Percentiles rank a stretch among this genome's conserved stretches.
Evolutionary conservation across 148 eudicot species (phyloP).

Genomic region (Arctostaphylos glauca): DNA sequence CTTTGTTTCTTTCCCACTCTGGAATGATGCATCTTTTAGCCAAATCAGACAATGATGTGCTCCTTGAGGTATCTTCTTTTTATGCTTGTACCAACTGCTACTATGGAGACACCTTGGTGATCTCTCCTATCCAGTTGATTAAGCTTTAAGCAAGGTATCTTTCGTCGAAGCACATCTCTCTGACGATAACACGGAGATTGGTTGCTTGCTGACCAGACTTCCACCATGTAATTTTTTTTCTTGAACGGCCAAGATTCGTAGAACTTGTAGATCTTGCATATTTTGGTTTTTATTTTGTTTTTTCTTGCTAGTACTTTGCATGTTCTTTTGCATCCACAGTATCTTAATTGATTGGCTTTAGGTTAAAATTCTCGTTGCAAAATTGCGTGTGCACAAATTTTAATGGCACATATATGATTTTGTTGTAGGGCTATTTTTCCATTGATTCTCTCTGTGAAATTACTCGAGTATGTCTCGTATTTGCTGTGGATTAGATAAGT

Average conservation of each 20-base stretch:
- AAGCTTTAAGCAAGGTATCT: slow-evolving; percentile 22
- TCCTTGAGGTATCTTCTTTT: slow-evolving; percentile 25
- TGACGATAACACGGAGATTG: slow-evolving; percentile 39
- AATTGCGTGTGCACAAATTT: background rate
- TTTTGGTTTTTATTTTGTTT: background rate
- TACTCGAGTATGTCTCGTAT: too few species aligned
- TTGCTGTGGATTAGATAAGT: too few species aligned
- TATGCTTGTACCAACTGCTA: slow-evolving; percentile 4
- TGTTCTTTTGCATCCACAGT: background rate
- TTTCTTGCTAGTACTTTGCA: background rate
- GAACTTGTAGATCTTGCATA: slow-evolving; percentile 1
- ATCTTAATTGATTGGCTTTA: background rate
- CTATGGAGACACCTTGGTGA: slow-evolving; percentile 8
- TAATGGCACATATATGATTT: background rate
- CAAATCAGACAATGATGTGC: slow-evolving; percentile 44
- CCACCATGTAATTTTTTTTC: background rate
- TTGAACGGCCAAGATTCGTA: background rate
- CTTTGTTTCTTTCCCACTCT: slow-evolving; percentile 8
- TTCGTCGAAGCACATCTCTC: slow-evolving; percentile 30
- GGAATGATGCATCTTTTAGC: slow-evolving; percentile 42
- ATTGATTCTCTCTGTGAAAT: background rate
- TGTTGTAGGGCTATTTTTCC: background rate
- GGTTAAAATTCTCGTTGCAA: background rate
- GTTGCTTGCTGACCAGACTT: background rate
- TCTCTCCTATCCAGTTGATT: slow-evolving; percentile 19